A percentile compares a stretch with the other conserved stretches of the same genome.
Evolutionary conservation across 2,329 filamentous ascomycete species (phyloP).

Genomic region (Cladosporium velox): DNA sequence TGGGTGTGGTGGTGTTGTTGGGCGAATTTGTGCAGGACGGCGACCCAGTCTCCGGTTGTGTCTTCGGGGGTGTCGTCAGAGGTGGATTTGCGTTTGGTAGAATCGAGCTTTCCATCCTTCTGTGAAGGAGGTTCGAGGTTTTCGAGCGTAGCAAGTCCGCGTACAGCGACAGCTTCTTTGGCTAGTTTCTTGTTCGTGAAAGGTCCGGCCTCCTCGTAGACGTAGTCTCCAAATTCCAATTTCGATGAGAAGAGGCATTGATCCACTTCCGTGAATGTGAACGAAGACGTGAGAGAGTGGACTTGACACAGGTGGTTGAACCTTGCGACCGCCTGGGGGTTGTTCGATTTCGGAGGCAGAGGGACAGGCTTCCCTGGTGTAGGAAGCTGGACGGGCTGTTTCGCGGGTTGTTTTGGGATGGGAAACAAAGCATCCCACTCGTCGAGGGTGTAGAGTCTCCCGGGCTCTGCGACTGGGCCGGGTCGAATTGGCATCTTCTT

Average conservation of each 20-base stretch:
- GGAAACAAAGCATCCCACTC: neutral
- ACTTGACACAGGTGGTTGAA: slow-evolving; percentile 25
- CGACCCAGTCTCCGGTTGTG: slow-evolving; percentile 39
- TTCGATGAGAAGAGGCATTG: slow-evolving; percentile 19
- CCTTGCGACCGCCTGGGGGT: slow-evolving; percentile 17
- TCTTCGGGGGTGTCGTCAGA: slow-evolving; percentile 19
- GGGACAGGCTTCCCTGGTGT: neutral
- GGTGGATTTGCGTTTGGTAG: slow-evolving; percentile 25
- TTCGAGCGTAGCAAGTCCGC: slow-evolving; percentile 35
- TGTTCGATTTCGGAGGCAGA: neutral
- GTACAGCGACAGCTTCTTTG: slow-evolving; percentile 43
- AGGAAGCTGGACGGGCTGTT: neutral
- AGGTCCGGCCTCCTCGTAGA: slow-evolving; percentile 28
- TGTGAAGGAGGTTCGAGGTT: slow-evolving; percentile 32
- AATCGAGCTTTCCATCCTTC: slow-evolving; percentile 22
- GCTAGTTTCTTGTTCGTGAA: slow-evolving; percentile 46
- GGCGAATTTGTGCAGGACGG: slow-evolving; percentile 40
- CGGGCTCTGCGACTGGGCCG: neutral
- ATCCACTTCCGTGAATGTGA: slow-evolving; percentile 14
- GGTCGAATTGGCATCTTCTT: neutral
- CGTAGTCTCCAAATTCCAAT: slow-evolving; percentile 32
- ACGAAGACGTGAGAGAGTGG: slow-evolving; percentile 30
- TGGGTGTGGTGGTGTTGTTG: slow-evolving; percentile 25
- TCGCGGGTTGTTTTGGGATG: neutral
- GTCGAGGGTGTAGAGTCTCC: neutral